Base-by-base conservation (phyloP, 2,329 filamentous ascomycete genomes). In the Sarocladium strictum region DNA sequence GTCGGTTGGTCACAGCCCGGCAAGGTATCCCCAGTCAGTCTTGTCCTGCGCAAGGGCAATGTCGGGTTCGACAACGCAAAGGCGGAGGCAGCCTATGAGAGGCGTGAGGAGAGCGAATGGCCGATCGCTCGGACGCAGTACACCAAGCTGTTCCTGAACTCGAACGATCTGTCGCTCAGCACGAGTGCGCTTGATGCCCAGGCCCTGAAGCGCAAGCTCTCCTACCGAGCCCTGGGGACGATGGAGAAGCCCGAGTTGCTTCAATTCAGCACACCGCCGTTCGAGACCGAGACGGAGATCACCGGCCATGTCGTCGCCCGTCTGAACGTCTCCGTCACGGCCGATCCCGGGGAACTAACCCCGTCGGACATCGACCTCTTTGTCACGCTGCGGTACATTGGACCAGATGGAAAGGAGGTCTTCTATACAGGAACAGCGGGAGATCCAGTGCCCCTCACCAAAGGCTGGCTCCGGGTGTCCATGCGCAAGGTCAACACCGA, bases 271-370 rank as follows among this genome's bases (percentile, higher is more conserved):
- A 47, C 43, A 3, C 4, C 21, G 12, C 43, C 43, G 14, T 47
- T 47, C 55, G 73, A 77, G n/a, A 57, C 71, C 6, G 83, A 89
- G 61, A 86, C 79, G 0, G 86, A 89, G 62, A 80, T 90, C 54
- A 89, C 86, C 0, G 86, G 86, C 0, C 83, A 89, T 61, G 71
- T 87, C 26, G 72, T 81, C 0, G 84, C 83, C 0, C 84, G 83
- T 58, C 71, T 90, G 3, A 81, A 83, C 57, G 79, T 87, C 0
- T 87, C 84, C 0, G 68, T 86, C 2, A 83, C 78, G 0, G 69
- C 84, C 59, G 81, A 73, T 65, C 79, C 65, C 65, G 71, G 26
- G 0, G 63, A 60, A 0, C 60, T 60, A 1, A 67, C 63, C 1
- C 64, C 68, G 0, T 69, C 63, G 3, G 83, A 86, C 54, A 84